These are phyloP conservation scores for Magnusiomyces sp. DNA, from an alignment of 1,139 yeast genomes.

Conservation along the genomic window DNA sequence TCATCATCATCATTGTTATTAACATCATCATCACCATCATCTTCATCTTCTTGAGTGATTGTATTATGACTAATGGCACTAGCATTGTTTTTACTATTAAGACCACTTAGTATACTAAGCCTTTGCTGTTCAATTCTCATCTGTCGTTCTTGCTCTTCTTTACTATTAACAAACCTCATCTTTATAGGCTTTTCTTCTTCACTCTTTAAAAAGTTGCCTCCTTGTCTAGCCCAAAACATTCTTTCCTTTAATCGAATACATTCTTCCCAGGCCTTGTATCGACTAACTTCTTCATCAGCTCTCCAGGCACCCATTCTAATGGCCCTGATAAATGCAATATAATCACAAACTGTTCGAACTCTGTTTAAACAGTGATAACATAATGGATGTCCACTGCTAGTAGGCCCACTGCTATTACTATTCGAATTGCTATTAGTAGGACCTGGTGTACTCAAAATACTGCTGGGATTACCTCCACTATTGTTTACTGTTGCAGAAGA, in stretches of 20 bases:
- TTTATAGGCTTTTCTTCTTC: background rate
- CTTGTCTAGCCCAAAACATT: slow-evolving; percentile 80
- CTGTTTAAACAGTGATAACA: slow-evolving; percentile 78
- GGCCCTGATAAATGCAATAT: slow-evolving; percentile 63
- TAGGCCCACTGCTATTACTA: slow-evolving; percentile 1
- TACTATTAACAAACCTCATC: background rate
- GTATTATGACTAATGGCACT: background rate
- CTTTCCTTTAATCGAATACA: slow-evolving; percentile 47
- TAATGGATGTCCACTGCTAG: slow-evolving; percentile 46
- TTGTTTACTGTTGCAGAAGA: too few species aligned
- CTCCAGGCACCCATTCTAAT: slow-evolving; percentile 49
- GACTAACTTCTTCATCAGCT: slow-evolving; percentile 33
- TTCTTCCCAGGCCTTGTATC: slow-evolving; percentile 49
- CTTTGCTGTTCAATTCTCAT: background rate
- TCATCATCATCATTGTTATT: background rate
- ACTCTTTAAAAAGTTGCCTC: slow-evolving; percentile 29
- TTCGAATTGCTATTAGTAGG: background rate
- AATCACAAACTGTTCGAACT: slow-evolving; percentile 70
- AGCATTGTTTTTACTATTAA: background rate
- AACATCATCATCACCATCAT: background rate
- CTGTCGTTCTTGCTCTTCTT: background rate
- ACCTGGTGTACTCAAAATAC: too few species aligned
- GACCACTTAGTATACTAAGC: background rate
- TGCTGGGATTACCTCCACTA: too few species aligned
- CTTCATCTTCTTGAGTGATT: background rate